phyloP scores from a whole-genome alignment of 345 rosid species.

The Garcia nutans region DNA sequence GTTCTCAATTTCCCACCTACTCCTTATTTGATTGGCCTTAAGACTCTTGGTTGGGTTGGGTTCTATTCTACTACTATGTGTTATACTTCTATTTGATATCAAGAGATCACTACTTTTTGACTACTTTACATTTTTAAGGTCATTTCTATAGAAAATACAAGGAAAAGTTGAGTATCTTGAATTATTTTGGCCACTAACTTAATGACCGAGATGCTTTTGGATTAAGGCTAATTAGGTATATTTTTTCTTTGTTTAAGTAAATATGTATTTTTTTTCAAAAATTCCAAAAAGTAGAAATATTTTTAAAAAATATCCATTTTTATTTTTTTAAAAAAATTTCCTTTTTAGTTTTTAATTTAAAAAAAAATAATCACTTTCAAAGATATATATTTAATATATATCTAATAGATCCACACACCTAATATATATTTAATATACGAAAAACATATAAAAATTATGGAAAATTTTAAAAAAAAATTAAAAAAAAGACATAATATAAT shows the following conservation, averaged over 20 bases:
- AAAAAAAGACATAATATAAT: too few relatives aligned
- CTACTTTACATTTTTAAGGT: neutral
- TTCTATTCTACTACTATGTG: neutral
- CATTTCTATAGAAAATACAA: neutral
- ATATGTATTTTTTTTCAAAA: too few relatives aligned
- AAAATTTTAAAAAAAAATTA: too few relatives aligned
- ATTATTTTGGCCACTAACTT: neutral
- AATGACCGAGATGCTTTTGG: neutral
- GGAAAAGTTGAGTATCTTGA: neutral
- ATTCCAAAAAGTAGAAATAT: too few relatives aligned
- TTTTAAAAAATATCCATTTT: too few relatives aligned
- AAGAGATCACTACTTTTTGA: neutral
- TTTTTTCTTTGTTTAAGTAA: neutral
- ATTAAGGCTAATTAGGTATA: neutral
- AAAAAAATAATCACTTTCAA: too few relatives aligned
- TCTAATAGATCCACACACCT: too few relatives aligned
- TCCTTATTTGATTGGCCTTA: neutral
- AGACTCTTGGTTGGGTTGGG: neutral
- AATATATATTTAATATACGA: too few relatives aligned
- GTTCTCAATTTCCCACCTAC: neutral
- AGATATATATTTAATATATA: too few relatives aligned
- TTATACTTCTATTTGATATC: neutral
- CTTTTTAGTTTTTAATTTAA: too few relatives aligned
- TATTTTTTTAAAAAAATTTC: too few relatives aligned
- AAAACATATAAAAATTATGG: too few relatives aligned